These are phyloP conservation scores for Sphagnum fallax DNA, from an alignment of 228 moss, liverwort and hornwort genomes.

Conservation along the genomic window DNA sequence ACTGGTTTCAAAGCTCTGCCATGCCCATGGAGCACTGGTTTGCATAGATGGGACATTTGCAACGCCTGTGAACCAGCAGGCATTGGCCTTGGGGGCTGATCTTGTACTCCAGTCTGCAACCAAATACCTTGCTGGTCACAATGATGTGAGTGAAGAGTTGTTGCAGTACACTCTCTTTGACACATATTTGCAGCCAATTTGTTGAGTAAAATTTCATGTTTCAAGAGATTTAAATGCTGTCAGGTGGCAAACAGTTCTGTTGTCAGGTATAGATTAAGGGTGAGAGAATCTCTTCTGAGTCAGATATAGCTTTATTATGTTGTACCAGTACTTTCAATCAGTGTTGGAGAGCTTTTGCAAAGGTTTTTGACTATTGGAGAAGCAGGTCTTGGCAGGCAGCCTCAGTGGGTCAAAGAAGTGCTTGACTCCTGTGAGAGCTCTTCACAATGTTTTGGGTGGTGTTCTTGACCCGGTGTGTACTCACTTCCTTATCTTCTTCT, in stretches of 20 bases:
- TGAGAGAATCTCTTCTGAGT: too few relatives aligned
- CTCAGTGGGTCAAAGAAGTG: conserved; percentile 85
- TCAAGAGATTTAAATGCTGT: too few relatives aligned
- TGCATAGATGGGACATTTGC: conserved; percentile 99
- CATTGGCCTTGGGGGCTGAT: conserved; percentile 87
- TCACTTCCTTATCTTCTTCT: neutral
- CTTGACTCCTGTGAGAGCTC: conserved; percentile 73
- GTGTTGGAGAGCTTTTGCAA: too few relatives aligned
- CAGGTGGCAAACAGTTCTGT: too few relatives aligned
- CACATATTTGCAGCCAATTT: too few relatives aligned
- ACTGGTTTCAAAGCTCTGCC: conserved; percentile 83
- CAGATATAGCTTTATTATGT: too few relatives aligned
- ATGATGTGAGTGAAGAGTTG: conserved; percentile 60
- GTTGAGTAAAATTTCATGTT: too few relatives aligned
- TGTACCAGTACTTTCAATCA: too few relatives aligned
- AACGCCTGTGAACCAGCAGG: conserved; percentile 95
- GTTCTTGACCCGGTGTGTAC: conserved; percentile 84
- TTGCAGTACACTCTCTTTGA: neutral
- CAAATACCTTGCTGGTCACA: conserved; percentile 97
- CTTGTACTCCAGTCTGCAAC: conserved; percentile 95
- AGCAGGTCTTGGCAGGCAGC: conserved; percentile 93
- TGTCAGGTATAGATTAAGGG: too few relatives aligned
- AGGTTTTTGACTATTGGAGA: too few relatives aligned
- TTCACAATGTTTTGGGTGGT: conserved; percentile 91
- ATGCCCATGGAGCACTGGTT: conserved; percentile 72